Percentiles rank a stretch among this genome's conserved stretches.
These are phyloP conservation scores for Euphrasia confusa DNA, from an alignment of 257 asterid species.

Conservation along the genomic window DNA sequence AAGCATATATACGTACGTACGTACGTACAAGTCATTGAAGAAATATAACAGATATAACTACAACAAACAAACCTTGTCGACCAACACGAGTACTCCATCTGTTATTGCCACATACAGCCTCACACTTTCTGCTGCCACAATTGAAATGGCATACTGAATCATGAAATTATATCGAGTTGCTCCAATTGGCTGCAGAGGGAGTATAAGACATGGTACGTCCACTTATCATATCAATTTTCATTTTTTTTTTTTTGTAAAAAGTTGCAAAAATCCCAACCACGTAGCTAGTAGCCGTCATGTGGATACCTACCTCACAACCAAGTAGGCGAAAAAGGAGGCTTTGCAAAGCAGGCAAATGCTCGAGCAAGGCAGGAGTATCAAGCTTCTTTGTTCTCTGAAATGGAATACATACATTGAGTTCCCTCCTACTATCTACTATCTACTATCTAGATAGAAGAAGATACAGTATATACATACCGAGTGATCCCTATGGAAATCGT, in stretches of 20 bases:
- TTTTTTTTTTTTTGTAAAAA: background rate
- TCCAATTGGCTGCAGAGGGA: conserved; percentile 51
- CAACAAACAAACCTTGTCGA: conserved; percentile 56
- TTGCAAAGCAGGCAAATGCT: conserved; percentile 62
- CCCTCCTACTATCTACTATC: too few relatives aligned
- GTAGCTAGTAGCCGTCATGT: conserved; percentile 4
- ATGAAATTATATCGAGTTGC: conserved; percentile 59
- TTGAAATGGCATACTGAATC: conserved; percentile 66
- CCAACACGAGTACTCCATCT: conserved; percentile 72
- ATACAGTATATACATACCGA: conserved; percentile 34
- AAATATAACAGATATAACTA: too few relatives aligned
- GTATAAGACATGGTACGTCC: conserved; percentile 13
- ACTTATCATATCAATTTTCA: conserved; percentile 5
- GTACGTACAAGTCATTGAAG: too few relatives aligned
- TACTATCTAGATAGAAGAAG: conserved; percentile 4
- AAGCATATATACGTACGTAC: too few relatives aligned
- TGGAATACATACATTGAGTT: too few relatives aligned
- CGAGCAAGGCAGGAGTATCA: conserved; percentile 50
- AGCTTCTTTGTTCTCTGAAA: conserved; percentile 56
- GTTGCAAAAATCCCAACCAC: background rate
- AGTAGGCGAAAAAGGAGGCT: conserved; percentile 74
- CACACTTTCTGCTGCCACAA: conserved; percentile 79
- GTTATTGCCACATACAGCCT: conserved; percentile 72
- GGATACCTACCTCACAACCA: conserved; percentile 68
- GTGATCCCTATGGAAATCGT: conserved; percentile 60